Evolutionary conservation across 1,284 basidiomycete species (phyloP).

Genomic region (Coniferiporia sulphurascens): DNA sequence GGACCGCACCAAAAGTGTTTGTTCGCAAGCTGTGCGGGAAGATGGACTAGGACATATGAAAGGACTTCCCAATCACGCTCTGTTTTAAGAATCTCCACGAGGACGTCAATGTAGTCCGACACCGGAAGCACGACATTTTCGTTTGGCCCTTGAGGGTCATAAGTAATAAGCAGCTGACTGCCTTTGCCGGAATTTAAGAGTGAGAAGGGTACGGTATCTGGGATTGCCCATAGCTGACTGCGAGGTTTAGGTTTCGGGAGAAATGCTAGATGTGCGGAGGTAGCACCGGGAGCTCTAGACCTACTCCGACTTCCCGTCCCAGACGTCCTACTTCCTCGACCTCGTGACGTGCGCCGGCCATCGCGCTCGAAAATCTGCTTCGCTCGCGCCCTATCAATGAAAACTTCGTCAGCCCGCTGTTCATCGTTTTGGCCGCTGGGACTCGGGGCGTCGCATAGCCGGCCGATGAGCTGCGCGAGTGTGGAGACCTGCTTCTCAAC

Average conservation of each 20-base stretch:
- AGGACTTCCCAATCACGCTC: slow-evolving; percentile 93
- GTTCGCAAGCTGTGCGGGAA: slow-evolving; percentile 90
- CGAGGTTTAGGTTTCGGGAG: slow-evolving; percentile 32
- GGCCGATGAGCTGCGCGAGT: slow-evolving; percentile 7
- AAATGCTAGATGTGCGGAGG: slow-evolving; percentile 27
- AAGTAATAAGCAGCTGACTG: slow-evolving; percentile 72
- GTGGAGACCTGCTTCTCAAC: slow-evolving; percentile 15
- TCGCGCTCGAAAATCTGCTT: slow-evolving; percentile 46
- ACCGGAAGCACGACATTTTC: slow-evolving; percentile 63
- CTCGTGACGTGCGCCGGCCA: slow-evolving; percentile 52
- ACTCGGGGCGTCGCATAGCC: slow-evolving; percentile 13
- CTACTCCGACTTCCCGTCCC: slow-evolving; percentile 62
- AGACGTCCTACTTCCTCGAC: slow-evolving; percentile 44
- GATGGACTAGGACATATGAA: slow-evolving; percentile 87
- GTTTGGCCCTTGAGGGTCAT: slow-evolving; percentile 56
- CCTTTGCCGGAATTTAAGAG: slow-evolving; percentile 60
- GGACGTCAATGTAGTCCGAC: slow-evolving; percentile 68
- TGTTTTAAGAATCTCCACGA: slow-evolving; percentile 67
- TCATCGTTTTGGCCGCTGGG: slow-evolving; percentile 11
- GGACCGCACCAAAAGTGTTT: slow-evolving; percentile 97
- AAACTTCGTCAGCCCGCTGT: slow-evolving; percentile 31
- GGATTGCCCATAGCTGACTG: slow-evolving; percentile 73
- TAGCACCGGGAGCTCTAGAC: slow-evolving; percentile 46
- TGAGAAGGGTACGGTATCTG: slow-evolving; percentile 70
- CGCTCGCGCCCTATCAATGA: slow-evolving; percentile 38